Evolutionary conservation across 352 stramenopile species (phyloP).

Genomic region (Phytophthora fragariae): DNA sequence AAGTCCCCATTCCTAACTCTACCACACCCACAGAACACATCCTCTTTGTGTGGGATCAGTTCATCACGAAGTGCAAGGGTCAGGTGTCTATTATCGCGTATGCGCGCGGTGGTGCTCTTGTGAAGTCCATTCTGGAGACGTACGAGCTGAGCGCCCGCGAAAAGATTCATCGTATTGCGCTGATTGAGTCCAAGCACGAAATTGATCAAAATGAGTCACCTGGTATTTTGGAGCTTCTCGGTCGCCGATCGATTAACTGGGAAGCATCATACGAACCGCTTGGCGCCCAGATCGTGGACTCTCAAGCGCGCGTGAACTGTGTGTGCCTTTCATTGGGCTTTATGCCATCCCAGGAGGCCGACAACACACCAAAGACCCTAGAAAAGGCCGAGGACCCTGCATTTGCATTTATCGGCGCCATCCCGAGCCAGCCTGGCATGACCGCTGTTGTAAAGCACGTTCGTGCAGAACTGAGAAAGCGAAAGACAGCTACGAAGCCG

Average conservation of each 20-base stretch:
- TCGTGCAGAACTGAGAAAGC: constrained; percentile 62
- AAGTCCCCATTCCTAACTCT: constrained; percentile 87
- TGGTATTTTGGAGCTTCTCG: constrained; percentile 82
- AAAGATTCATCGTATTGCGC: constrained; percentile 83
- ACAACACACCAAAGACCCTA: constrained; percentile 73
- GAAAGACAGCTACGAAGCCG: constrained; percentile 48
- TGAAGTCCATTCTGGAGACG: constrained; percentile 87
- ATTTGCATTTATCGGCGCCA: constrained; percentile 86
- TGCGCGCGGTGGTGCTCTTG: constrained; percentile 77
- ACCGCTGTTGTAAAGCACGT: constrained; percentile 87
- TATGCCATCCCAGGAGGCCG: constrained; percentile 72
- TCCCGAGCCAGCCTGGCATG: constrained; percentile 83
- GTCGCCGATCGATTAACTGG: constrained; percentile 90
- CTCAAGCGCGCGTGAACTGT: constrained; percentile 85
- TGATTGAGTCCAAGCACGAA: constrained; percentile 91
- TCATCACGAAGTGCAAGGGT: constrained; percentile 80
- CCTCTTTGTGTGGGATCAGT: constrained; percentile 90
- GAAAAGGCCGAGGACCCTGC: constrained; percentile 84
- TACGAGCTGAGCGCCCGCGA: constrained; percentile 77
- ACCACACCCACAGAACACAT: constrained; percentile 87
- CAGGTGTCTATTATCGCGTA: constrained; percentile 90
- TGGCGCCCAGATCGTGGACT: constrained; percentile 87
- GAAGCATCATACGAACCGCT: constrained; percentile 86
- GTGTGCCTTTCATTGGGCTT: constrained; percentile 88
- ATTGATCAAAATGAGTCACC: constrained; percentile 84